A percentile compares a stretch with the other conserved stretches of the same genome.
Evolutionary conservation across 1,284 basidiomycete genomes (phyloP).

Genomic region (Fereydounia khargensis): DNA sequence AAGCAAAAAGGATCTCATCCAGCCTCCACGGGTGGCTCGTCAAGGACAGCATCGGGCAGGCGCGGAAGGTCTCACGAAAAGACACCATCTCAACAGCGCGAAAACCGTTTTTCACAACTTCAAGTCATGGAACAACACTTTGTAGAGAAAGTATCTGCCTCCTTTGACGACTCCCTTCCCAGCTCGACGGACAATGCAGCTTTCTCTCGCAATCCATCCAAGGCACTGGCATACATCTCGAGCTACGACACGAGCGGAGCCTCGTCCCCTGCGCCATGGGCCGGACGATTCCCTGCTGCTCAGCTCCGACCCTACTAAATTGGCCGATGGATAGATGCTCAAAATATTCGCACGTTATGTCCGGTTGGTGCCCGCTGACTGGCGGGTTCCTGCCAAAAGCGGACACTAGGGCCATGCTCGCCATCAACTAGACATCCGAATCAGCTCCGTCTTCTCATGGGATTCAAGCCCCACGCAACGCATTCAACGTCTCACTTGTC

Average conservation of each 20-base stretch:
- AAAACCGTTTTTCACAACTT: neutral
- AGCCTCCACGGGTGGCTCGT: too few relatives aligned
- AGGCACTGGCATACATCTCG: neutral
- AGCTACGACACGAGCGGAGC: slow-evolving; percentile 9
- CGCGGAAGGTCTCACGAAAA: too few relatives aligned
- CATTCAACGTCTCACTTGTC: neutral
- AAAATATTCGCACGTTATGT: too few relatives aligned
- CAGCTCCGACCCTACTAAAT: slow-evolving; percentile 28
- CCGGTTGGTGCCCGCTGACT: too few relatives aligned
- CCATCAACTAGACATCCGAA: neutral
- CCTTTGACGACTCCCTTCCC: slow-evolving; percentile 18
- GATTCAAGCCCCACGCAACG: neutral
- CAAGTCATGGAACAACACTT: neutral
- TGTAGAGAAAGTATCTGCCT: slow-evolving; percentile 14
- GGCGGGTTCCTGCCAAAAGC: neutral
- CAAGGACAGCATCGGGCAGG: too few relatives aligned
- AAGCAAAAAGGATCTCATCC: too few relatives aligned
- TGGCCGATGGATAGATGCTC: too few relatives aligned
- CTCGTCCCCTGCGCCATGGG: slow-evolving; percentile 22
- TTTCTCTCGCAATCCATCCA: neutral
- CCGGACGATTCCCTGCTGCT: slow-evolving; percentile 25
- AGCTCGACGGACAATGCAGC: slow-evolving; percentile 16
- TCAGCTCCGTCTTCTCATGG: too few relatives aligned
- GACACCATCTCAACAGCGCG: too few relatives aligned
- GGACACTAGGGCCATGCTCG: slow-evolving; percentile 1